Evolutionary conservation across 2,329 filamentous ascomycete genomes (phyloP).

Genomic region (Ophiocordyceps camponoti-leonardi): DNA sequence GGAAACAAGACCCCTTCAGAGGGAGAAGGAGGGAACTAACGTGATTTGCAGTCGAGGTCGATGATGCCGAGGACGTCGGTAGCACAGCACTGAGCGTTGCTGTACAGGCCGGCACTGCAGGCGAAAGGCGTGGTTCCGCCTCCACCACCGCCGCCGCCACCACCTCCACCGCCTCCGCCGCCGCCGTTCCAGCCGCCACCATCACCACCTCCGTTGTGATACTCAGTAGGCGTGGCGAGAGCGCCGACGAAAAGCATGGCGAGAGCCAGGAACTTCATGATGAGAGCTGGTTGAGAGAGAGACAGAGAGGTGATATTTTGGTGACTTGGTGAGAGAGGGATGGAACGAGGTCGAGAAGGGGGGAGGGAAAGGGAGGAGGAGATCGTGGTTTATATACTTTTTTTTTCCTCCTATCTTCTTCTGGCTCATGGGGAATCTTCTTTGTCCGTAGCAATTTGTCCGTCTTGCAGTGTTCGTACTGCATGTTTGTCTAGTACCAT

Average conservation of each 20-base stretch:
- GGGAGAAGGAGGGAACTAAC: conserved; percentile 1
- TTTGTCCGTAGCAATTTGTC: no score
- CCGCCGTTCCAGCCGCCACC: no score
- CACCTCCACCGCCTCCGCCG: no score
- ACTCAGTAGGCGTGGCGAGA: neutral
- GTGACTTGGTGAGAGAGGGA: neutral
- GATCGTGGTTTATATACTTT: neutral
- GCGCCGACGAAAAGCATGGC: neutral
- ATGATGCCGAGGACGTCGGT: conserved; percentile 3
- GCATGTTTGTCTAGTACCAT: neutral
- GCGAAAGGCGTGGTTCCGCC: neutral
- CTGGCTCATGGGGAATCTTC: no score
- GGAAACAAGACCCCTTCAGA: no score
- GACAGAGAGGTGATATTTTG: no score
- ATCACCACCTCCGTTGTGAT: conserved; percentile 1
- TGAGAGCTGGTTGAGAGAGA: no score
- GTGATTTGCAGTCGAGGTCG: conserved; percentile 4
- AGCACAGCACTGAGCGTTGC: conserved; percentile 4
- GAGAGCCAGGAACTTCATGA: neutral
- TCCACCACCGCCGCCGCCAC: neutral
- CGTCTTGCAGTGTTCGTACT: no score
- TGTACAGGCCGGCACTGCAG: conserved; percentile 3
- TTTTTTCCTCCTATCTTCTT: no score
- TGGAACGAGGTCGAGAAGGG: neutral
- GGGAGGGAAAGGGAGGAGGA: neutral